Conservation (phyloP, 805 yeast genomes). For the Kodamaea laetipori region DNA sequence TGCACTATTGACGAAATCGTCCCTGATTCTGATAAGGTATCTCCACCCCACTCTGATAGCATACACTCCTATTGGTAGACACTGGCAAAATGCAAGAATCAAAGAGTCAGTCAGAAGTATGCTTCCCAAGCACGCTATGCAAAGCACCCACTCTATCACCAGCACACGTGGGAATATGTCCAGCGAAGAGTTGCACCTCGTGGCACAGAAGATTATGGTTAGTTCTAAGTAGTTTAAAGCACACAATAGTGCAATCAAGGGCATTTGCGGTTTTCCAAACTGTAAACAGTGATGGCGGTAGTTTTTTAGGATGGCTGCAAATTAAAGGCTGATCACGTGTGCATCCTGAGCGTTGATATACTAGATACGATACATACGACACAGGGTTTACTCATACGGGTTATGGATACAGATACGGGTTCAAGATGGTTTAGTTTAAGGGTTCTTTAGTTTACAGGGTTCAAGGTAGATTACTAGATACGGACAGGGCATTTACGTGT, state of each 20-base stretch:
- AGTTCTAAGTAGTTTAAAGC: not conserved
- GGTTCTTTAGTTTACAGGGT: too few species aligned
- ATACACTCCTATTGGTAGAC: not conserved
- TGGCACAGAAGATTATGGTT: not conserved
- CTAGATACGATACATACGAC: too few species aligned
- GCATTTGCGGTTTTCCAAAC: constrained; percentile 1
- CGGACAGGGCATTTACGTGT: too few species aligned
- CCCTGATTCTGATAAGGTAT: not conserved
- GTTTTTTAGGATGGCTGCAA: not conserved
- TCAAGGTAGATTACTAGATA: too few species aligned
- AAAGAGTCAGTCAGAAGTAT: too few species aligned
- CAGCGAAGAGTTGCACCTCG: not conserved
- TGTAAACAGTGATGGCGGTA: not conserved
- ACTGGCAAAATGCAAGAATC: not conserved
- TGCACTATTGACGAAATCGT: not conserved
- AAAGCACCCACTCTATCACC: not conserved
- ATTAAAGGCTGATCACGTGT: not conserved
- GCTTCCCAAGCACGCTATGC: not conserved
- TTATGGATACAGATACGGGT: too few species aligned
- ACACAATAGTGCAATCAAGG: not conserved
- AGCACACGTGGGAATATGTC: not conserved
- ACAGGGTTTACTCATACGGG: too few species aligned
- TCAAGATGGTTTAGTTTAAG: too few species aligned
- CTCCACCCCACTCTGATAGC: not conserved
- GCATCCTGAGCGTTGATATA: too few species aligned